Percentiles rank a stretch among this genome's conserved stretches.
phyloP scores from a whole-genome alignment of 2,329 filamentous ascomycete species.

The Diaporthe citrichinensis region DNA sequence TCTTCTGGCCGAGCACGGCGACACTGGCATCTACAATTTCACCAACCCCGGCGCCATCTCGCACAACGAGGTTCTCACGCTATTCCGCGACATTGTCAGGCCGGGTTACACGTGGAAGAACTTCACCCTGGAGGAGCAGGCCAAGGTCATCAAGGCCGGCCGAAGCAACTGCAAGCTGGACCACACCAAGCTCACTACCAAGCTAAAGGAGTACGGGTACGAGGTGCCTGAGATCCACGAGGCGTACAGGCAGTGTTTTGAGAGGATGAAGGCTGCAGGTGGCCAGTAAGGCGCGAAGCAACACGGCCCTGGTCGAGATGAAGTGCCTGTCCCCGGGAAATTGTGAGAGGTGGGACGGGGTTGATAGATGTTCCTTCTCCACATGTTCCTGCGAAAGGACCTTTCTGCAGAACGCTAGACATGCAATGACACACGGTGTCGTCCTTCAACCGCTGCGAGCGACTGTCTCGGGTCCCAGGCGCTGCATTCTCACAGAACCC shows the following conservation, averaged over 20 bases:
- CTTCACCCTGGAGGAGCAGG: slow-evolving; percentile 76
- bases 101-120: slow-evolving; percentile 75
- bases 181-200: slow-evolving; percentile 71
- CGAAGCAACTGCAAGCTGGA: slow-evolving; percentile 77
- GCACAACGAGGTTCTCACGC: slow-evolving; percentile 76
- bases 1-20: slow-evolving; percentile 71
- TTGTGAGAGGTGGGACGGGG: background rate
- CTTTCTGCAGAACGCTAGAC: slow-evolving; percentile 13
- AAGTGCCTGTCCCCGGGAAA: background rate
- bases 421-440: background rate
- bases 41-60: slow-evolving; percentile 79
- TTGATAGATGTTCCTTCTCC: slow-evolving; percentile 17
- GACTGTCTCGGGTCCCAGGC: background rate
- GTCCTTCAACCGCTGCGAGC: background rate
- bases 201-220: slow-evolving; percentile 71
- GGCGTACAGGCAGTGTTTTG: slow-evolving; percentile 73
- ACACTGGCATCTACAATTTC: slow-evolving; percentile 78
- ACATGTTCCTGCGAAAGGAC: background rate
- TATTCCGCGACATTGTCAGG: slow-evolving; percentile 75
- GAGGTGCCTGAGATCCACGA: slow-evolving; percentile 73
- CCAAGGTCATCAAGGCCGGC: slow-evolving; percentile 76
- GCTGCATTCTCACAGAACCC: background rate
- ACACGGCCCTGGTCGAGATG: background rate
- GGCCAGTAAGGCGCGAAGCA: slow-evolving; percentile 56
- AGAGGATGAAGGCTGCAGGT: slow-evolving; percentile 72